Percentiles rank a stretch among this genome's conserved stretches.
Evolutionary conservation across 2,329 filamentous ascomycete genomes (phyloP).

Genomic region (Phialophora chinensis): DNA sequence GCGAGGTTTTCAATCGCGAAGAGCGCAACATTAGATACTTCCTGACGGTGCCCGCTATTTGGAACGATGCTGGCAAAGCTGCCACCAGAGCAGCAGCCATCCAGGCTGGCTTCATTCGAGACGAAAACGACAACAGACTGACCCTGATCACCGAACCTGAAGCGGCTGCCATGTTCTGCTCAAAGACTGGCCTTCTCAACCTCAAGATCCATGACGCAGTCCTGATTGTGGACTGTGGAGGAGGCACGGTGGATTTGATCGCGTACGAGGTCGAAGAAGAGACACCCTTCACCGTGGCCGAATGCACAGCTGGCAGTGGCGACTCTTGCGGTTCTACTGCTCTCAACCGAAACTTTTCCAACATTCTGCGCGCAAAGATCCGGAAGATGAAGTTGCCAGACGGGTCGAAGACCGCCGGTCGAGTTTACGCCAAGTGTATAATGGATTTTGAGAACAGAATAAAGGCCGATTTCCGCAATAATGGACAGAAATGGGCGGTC

Average conservation of each 20-base stretch:
- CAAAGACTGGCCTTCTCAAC: constrained; percentile 93
- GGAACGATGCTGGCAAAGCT: constrained; percentile 98
- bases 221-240: constrained; percentile 96
- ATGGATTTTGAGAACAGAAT: constrained; percentile 99
- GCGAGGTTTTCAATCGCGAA: constrained; percentile 96
- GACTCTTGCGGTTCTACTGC: constrained; percentile 99
- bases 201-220: constrained; percentile 99
- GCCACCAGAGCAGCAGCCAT: constrained; percentile 95
- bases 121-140: constrained; percentile 95
- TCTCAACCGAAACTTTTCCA: constrained; percentile 96
- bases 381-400: constrained; percentile 99
- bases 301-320: constrained; percentile 95
- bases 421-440: constrained; percentile 98
- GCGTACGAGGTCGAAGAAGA: constrained; percentile 99
- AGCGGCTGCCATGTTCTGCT: constrained; percentile 95
- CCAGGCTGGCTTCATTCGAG: constrained; percentile 92
- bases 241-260: constrained; percentile 97
- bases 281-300: constrained; percentile 92
- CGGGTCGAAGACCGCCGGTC: constrained; percentile 94
- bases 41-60: constrained; percentile 97
- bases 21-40: constrained; percentile 98
- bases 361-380: constrained; percentile 96
- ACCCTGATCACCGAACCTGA: constrained; percentile 96
- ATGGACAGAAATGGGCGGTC: constrained; percentile 98
- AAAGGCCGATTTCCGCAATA: constrained; percentile 99